A percentile compares a stretch with the other conserved stretches of the same genome.
Evolutionary conservation across 441 rosid species (phyloP).

Genomic region (Jatropha multifida): DNA sequence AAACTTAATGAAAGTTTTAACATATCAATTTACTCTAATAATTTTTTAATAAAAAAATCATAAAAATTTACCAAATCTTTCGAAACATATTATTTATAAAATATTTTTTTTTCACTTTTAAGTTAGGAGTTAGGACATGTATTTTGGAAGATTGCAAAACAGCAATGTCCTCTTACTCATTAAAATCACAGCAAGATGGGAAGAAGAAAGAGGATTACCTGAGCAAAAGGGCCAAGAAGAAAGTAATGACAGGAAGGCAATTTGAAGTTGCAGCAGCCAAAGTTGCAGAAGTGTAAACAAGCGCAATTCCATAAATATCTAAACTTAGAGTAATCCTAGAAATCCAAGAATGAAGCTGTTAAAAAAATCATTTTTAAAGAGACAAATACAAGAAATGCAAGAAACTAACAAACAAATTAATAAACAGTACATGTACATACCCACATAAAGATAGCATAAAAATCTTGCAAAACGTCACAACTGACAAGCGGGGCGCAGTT

Average conservation of each 20-base stretch:
- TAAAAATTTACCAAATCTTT: too few species aligned
- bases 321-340: constrained; percentile 63
- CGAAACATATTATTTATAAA: too few species aligned
- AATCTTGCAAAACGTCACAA: constrained; percentile 65
- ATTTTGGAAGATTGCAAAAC: too few species aligned
- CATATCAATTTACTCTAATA: too few species aligned
- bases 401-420: background rate
- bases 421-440: constrained; percentile 43
- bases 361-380: background rate
- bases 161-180: too few species aligned
- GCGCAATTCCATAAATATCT: constrained; percentile 64
- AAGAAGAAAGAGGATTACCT: constrained; percentile 34
- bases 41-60: too few species aligned
- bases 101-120: too few species aligned
- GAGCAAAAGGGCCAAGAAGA: constrained; percentile 74
- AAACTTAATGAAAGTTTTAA: too few species aligned
- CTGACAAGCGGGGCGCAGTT: constrained; percentile 62
- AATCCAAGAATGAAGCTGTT: background rate
- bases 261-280: constrained; percentile 78
- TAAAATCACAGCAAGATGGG: too few species aligned
- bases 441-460: constrained; percentile 70
- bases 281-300: constrained; percentile 74
- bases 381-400: background rate
- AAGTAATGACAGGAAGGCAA: constrained; percentile 82
- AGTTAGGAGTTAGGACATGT: too few species aligned